Evolutionary conservation across 805 yeast species (phyloP).

Genomic region (Komagataella pseudopastoris): DNA sequence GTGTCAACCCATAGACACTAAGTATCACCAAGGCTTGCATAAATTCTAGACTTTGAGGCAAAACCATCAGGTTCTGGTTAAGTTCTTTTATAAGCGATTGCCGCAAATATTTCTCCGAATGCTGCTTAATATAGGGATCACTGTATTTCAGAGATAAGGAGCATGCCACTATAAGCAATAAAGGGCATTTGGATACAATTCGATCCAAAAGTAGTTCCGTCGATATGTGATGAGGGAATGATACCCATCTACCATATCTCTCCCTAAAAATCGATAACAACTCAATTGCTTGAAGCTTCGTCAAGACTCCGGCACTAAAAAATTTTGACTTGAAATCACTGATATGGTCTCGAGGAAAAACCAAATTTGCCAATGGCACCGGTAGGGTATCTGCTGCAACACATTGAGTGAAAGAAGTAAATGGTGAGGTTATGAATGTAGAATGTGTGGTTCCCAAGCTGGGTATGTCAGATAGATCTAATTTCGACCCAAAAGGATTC

Average conservation of each 20-base stretch:
- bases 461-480: constrained; percentile 5
- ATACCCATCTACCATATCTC: constrained; percentile 68
- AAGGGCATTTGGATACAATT: constrained; percentile 38
- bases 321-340: constrained; percentile 24
- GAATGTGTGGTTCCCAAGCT: constrained; percentile 22
- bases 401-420: constrained; percentile 22
- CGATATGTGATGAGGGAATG: constrained; percentile 42
- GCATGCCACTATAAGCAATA: constrained; percentile 57
- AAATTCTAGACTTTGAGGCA: constrained; percentile 38
- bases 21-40: constrained; percentile 56
- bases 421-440: constrained; percentile 29
- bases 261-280: constrained; percentile 46
- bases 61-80: constrained; percentile 24
- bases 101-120: constrained; percentile 28
- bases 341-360: constrained; percentile 4
- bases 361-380: constrained; percentile 21
- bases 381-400: constrained; percentile 18
- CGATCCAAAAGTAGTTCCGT: constrained; percentile 34
- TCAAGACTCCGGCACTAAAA: constrained; percentile 33
- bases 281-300: constrained; percentile 30
- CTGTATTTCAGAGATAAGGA: constrained; percentile 45
- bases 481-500: constrained; percentile 8
- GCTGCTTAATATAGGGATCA: constrained; percentile 20
- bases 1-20: constrained; percentile 49
- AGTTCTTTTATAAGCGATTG: constrained; percentile 36